A percentile compares a stretch with the other conserved stretches of the same genome.
These are phyloP conservation scores for Chaetomium sp. DNA, from an alignment of 2,329 filamentous ascomycete genomes.

Conservation along the genomic window DNA sequence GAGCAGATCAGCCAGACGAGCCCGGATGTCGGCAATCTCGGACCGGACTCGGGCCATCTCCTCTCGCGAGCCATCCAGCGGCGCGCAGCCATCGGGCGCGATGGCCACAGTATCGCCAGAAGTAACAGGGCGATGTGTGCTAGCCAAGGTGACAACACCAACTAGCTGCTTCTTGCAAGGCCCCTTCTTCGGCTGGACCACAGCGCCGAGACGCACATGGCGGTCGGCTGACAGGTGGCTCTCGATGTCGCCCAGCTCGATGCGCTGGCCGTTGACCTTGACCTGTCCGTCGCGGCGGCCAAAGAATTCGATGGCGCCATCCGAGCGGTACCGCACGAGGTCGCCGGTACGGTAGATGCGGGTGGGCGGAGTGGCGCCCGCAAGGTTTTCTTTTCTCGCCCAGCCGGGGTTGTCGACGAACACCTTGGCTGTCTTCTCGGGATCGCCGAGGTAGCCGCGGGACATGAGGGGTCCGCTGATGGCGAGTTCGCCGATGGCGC, in stretches of 20 bases:
- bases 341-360: conserved; percentile 49
- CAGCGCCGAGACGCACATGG: conserved; percentile 26
- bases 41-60: conserved; percentile 20
- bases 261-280: conserved; percentile 56
- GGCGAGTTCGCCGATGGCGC: conserved; percentile 32
- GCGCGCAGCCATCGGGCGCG: conserved; percentile 10
- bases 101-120: not conserved
- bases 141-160: conserved; percentile 27
- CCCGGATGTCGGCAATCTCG: conserved; percentile 26
- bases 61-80: conserved; percentile 21
- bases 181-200: conserved; percentile 31
- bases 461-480: conserved; percentile 31
- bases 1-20: conserved; percentile 25
- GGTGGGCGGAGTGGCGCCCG: conserved; percentile 38
- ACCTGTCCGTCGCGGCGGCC: conserved; percentile 57
- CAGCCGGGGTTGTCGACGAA: conserved; percentile 49
- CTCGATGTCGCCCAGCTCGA: conserved; percentile 46
- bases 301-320: conserved; percentile 44
- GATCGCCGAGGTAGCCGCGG: conserved; percentile 31
- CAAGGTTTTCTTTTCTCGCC: conserved; percentile 31
- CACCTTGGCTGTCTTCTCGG: conserved; percentile 47
- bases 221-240: conserved; percentile 27
- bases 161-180: conserved; percentile 30
- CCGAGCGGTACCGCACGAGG: conserved; percentile 42
- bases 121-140: not conserved